Base-by-base conservation (phyloP, 108 stramenopile species). In the Mayamaea pseudoterrestris region DNA sequence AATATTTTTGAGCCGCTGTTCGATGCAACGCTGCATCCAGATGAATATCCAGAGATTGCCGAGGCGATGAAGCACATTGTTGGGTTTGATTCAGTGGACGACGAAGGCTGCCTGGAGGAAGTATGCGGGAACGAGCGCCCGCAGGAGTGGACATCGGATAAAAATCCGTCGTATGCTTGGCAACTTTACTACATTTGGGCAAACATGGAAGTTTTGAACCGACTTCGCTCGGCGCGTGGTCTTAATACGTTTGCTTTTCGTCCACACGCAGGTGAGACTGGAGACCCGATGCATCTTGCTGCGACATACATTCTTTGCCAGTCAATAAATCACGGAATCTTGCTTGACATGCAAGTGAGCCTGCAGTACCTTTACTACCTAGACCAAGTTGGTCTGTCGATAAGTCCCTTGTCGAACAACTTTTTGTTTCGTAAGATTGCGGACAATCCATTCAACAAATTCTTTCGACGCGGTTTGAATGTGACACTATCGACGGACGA, bases 291-390 rank as follows among this genome's bases (percentile, higher is more conserved):
- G 80, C 95, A 99, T 54, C 69, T 98, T 12, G 95, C 93, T 12
- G 91, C 90, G 8, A 83, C 92, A n/a, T 97, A 94, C 55, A 74
- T 99, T 65, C 66, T 90, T 5, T 91, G 95, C 54, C 70, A 79
- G 34, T 72, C 85, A 21, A 94, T 99, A 70, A 98, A 98, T 67
- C 98, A 99, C 58, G 98, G 98, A 12, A 93, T 99, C 65, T 76
- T 94, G 34, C 65, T 99, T 8, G 84, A 96, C 41, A 85, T 89
- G 63, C 87, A 82, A 50, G 90, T 96, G 22, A 70, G 74, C 35
- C 77, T 99, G 30, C 97, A 98, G 60, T 97, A 97, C 57, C 60
- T 99, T 34, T 99, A 97, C 65, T 99, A 97, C 65, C 71, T 99
- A 20, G 84, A 87, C 52, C 94, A 95, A 66, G 75, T 79, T 40